These are phyloP conservation scores for Solanum dulcamara DNA, from an alignment of 257 asterid species.

Conservation along the genomic window DNA sequence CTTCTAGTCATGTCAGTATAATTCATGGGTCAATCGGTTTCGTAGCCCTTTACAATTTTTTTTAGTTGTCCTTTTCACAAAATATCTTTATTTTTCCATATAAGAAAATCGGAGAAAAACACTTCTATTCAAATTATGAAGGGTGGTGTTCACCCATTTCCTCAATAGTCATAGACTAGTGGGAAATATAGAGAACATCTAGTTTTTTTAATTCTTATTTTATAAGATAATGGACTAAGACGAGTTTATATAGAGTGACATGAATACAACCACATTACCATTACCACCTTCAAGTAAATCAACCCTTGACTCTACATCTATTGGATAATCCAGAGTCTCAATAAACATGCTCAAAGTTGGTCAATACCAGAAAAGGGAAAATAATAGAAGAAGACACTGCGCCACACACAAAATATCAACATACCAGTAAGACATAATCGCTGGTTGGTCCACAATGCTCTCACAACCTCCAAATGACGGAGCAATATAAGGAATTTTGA, in stretches of 20 bases:
- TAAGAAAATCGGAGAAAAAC: not conserved
- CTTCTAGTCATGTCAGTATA: not conserved
- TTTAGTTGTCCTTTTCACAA: not conserved
- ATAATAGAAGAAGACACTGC: not conserved
- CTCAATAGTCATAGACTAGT: not conserved
- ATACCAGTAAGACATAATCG: conserved; percentile 92
- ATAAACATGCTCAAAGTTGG: not conserved
- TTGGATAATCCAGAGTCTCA: not conserved
- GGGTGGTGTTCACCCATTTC: not conserved
- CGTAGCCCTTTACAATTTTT: not conserved
- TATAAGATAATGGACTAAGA: not conserved
- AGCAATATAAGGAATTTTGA: conserved; percentile 78
- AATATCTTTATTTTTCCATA: not conserved
- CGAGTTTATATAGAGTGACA: not conserved
- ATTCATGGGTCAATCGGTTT: not conserved
- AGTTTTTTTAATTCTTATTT: not conserved
- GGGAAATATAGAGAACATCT: not conserved
- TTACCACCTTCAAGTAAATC: not conserved
- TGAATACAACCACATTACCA: not conserved
- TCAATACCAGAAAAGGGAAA: not conserved
- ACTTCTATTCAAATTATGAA: not conserved
- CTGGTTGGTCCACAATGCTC: conserved; percentile 94
- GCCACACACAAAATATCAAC: not conserved
- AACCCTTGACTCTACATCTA: not conserved
- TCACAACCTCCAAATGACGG: conserved; percentile 95